These are phyloP conservation scores for Pseudocercospora crystallina DNA, from an alignment of 2,329 filamentous ascomycete species.

Conservation along the genomic window DNA sequence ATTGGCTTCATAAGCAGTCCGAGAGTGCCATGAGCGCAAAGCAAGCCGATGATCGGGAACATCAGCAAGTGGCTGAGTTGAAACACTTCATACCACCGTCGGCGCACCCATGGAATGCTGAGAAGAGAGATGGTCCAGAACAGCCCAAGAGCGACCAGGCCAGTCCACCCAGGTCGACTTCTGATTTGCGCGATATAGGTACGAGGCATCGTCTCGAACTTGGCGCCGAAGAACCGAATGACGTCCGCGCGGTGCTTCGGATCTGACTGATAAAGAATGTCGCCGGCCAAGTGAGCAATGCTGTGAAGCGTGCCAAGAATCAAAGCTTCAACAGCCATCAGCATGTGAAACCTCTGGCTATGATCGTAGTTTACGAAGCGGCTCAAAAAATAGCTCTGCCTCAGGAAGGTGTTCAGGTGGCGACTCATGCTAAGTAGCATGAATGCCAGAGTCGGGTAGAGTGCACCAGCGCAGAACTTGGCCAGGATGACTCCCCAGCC, in stretches of 20 bases:
- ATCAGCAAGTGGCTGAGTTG: slow-evolving; percentile 58
- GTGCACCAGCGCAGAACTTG: slow-evolving; percentile 54
- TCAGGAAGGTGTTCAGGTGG: slow-evolving; percentile 54
- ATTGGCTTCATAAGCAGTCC: slow-evolving; percentile 55
- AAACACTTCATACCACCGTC: slow-evolving; percentile 57
- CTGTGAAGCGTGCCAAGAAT: slow-evolving; percentile 54
- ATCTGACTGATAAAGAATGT: slow-evolving; percentile 52
- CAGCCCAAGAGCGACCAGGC: slow-evolving; percentile 49
- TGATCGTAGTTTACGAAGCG: slow-evolving; percentile 59
- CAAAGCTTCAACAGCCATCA: slow-evolving; percentile 53
- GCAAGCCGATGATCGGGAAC: slow-evolving; percentile 57
- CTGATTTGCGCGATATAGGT: slow-evolving; percentile 49
- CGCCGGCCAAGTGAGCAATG: slow-evolving; percentile 54
- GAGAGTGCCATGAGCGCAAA: slow-evolving; percentile 55
- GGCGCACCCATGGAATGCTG: slow-evolving; percentile 52
- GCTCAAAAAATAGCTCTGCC: slow-evolving; percentile 53
- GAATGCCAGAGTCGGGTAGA: slow-evolving; percentile 61
- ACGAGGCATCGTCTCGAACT: slow-evolving; percentile 40
- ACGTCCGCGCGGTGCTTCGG: slow-evolving; percentile 47
- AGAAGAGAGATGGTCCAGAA: slow-evolving; percentile 52
- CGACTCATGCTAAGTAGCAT: slow-evolving; percentile 59
- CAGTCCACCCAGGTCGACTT: slow-evolving; percentile 52
- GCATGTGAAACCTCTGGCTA: slow-evolving; percentile 56
- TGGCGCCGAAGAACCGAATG: slow-evolving; percentile 42
- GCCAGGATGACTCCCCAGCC: slow-evolving; percentile 58